A percentile compares a stretch with the other conserved stretches of the same genome.
Conservation (phyloP, 345 rosid genomes). For the Eucalyptus regnans region DNA sequence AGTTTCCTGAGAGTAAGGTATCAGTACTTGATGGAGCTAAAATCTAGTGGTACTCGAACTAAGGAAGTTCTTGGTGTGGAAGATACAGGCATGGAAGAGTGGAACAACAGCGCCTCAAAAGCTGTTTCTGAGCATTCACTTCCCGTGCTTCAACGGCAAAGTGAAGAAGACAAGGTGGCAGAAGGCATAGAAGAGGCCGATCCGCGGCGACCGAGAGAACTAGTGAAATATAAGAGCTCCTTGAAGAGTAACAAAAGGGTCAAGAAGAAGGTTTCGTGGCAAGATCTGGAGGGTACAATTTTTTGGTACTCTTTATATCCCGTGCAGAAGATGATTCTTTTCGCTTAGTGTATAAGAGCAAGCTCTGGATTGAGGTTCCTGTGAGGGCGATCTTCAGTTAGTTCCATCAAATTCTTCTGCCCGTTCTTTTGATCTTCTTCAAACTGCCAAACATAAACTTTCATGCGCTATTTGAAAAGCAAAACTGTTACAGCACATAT, state of each 20-base stretch:
- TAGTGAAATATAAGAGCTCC: background rate
- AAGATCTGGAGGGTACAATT: constrained; percentile 13
- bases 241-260: background rate
- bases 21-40: background rate
- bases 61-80: background rate
- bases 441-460: background rate
- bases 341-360: background rate
- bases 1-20: constrained; percentile 8
- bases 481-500: background rate
- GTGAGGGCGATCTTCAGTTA: background rate
- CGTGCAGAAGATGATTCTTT: background rate
- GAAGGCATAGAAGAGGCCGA: background rate
- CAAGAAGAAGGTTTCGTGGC: constrained; percentile 21
- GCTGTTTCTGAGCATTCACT: background rate
- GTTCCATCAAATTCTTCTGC: background rate
- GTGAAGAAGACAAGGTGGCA: background rate
- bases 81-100: background rate
- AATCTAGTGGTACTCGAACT: background rate
- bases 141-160: background rate
- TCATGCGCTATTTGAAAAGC: background rate
- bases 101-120: background rate
- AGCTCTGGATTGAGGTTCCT: background rate
- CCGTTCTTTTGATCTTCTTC: background rate
- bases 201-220: background rate
- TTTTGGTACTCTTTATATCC: background rate